A percentile compares a stretch with the other conserved stretches of the same genome.
Evolutionary conservation across 2,329 filamentous ascomycete genomes (phyloP).

Genomic region (Ceratocystis destructans): DNA sequence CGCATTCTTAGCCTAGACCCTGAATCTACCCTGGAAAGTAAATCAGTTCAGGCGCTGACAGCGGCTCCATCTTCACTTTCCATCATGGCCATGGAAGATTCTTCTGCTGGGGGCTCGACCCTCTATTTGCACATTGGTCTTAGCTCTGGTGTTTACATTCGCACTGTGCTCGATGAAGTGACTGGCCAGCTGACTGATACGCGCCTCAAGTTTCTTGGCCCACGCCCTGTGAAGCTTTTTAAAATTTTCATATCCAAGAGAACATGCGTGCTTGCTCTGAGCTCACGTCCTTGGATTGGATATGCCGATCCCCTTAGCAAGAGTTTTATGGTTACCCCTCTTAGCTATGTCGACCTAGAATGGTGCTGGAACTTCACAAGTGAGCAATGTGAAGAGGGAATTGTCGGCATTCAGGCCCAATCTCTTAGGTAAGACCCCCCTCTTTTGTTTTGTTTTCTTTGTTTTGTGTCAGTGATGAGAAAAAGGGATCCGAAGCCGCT

Average conservation of each 20-base stretch:
- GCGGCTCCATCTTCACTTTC: conserved; percentile 77
- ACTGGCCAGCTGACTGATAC: conserved; percentile 94
- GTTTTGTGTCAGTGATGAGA: conserved; percentile 45
- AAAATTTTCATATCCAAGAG: conserved; percentile 78
- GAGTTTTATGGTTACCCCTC: conserved; percentile 79
- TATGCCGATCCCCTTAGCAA: conserved; percentile 72
- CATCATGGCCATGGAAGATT: conserved; percentile 93
- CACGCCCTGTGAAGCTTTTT: conserved; percentile 79
- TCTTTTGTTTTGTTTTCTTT: conserved; percentile 25
- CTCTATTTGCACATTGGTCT: conserved; percentile 93
- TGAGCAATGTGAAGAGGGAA: conserved; percentile 82
- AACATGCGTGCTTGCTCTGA: conserved; percentile 75
- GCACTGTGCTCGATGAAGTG: conserved; percentile 86
- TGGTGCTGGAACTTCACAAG: conserved; percentile 96
- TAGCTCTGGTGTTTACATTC: conserved; percentile 87
- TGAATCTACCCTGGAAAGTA: conserved; percentile 80
- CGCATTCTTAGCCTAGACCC: conserved; percentile 82
- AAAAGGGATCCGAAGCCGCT: conserved; percentile 42
- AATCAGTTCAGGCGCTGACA: conserved; percentile 85
- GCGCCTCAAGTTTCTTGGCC: conserved; percentile 82
- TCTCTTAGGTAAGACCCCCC: conserved; percentile 54
- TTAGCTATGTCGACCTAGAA: conserved; percentile 77
- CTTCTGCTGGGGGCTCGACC: conserved; percentile 73
- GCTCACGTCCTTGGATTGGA: conserved; percentile 88
- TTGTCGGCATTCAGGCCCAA: conserved; percentile 84